Base-by-base conservation (phyloP, 441 rosid species). In the Oxalis stricta region DNA sequence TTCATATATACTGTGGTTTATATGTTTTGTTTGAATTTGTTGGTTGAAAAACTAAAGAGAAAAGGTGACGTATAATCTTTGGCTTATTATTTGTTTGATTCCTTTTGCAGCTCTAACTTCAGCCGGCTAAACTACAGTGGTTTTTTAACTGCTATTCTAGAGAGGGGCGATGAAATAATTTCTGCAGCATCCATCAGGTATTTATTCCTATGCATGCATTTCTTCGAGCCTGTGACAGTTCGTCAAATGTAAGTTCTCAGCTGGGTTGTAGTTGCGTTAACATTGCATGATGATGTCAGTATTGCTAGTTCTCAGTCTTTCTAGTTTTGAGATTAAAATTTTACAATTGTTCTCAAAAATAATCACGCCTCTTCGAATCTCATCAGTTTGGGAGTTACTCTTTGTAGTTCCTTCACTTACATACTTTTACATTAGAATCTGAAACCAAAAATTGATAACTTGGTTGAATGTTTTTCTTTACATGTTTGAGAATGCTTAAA, bases 161-260 rank as follows among this genome's bases (percentile, higher is more conserved):
- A 86, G 69, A 79, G 64, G 60, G 88, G 77, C 34, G 99, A 86
- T 65, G 99, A 91, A 68, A 64, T 79, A 24, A 55, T 77, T 39
- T 62, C 71, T 59, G 95, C 75, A 48, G 99, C 99, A 44, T 76
- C 99, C 50, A 78, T 91, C 57, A 77, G 99, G 99, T 86, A 65
- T 52, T 33, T 11, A 12, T 36, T 53, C 29, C 16, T 22, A 5
- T 41, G 11, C 33, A 0, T 54, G 18, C 10, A 7, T 38, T 33
- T 20, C 34, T 38, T 47, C 20, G 29, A 20, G 38, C 18, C 55
- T 11, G 23, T 23, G 38, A 26, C 55, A 14, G 24, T 33, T 50
- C 10, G 12, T 54, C 13, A 20, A 12, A 39, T 46, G 39, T 40
- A 34, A 32, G 19, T 43, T 42, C 32, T 41, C 47, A 14, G 41